phyloP scores from a whole-genome alignment of 2,329 filamentous ascomycete genomes.

The Rutstroemia sp. region DNA sequence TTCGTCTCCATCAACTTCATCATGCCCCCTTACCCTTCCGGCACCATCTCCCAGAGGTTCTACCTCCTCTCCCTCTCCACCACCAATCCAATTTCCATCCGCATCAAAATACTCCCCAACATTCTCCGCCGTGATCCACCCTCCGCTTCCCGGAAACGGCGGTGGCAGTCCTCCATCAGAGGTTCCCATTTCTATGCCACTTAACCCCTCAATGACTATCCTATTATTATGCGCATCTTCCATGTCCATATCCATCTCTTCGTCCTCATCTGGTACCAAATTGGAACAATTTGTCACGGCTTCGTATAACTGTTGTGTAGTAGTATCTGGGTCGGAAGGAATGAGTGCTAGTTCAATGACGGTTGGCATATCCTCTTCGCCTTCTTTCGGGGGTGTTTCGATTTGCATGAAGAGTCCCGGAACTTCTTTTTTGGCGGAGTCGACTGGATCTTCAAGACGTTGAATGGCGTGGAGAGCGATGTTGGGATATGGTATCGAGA shows the following conservation, averaged over 20 bases:
- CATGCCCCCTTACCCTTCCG: conserved; percentile 46
- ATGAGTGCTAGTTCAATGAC: conserved; percentile 62
- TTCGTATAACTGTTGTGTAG: conserved; percentile 40
- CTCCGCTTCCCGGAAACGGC: conserved; percentile 64
- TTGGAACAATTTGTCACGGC: conserved; percentile 71
- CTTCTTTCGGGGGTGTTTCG: conserved; percentile 49
- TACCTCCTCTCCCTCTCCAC: conserved; percentile 22
- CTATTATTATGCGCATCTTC: conserved; percentile 37
- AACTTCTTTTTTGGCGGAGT: conserved; percentile 33
- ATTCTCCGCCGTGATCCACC: conserved; percentile 91
- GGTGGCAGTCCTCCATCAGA: conserved; percentile 49
- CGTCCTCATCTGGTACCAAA: conserved; percentile 60
- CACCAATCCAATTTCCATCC: conserved; percentile 68
- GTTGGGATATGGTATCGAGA: conserved; percentile 65
- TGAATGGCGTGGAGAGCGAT: conserved; percentile 72
- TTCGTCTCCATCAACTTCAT: conserved; percentile 41
- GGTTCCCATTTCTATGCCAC: conserved; percentile 44
- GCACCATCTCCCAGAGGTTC: conserved; percentile 55
- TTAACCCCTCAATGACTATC: conserved; percentile 51
- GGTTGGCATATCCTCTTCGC: conserved; percentile 55
- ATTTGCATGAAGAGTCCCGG: conserved; percentile 59
- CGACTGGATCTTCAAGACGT: conserved; percentile 37
- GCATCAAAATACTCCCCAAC: conserved; percentile 76
- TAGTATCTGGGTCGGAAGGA: conserved; percentile 31
- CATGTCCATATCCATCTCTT: conserved; percentile 34